Evolutionary conservation across 257 asterid genomes (phyloP).

Genomic region (Plantago elongata): DNA sequence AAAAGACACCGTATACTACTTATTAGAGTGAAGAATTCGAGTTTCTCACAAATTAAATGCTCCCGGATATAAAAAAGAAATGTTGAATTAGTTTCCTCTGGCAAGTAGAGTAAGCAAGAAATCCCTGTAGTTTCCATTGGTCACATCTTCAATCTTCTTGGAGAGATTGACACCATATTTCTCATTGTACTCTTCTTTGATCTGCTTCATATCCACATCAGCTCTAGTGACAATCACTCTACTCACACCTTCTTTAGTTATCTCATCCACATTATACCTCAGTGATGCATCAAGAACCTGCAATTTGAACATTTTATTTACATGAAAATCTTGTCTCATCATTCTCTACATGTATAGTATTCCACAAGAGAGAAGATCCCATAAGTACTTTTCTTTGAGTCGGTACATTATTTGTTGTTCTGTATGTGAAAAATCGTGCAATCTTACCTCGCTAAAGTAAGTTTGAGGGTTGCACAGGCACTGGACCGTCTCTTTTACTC

Average conservation of each 20-base stretch:
- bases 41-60: neutral
- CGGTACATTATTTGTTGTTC: too few species aligned
- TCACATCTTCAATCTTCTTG: constrained; percentile 53
- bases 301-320: neutral
- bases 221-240: constrained; percentile 69
- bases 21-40: constrained; percentile 2
- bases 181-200: constrained; percentile 45
- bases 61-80: neutral
- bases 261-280: constrained; percentile 44
- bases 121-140: constrained; percentile 74
- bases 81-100: constrained; percentile 36
- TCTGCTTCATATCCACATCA: constrained; percentile 63
- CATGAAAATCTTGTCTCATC: neutral
- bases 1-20: neutral
- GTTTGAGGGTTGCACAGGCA: constrained; percentile 56
- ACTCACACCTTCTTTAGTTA: constrained; percentile 50
- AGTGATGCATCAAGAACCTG: constrained; percentile 52
- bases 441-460: constrained; percentile 58
- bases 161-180: constrained; percentile 40
- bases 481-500: constrained; percentile 44
- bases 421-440: neutral
- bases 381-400: too few species aligned
- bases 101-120: constrained; percentile 64
- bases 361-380: neutral
- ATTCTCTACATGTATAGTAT: neutral